These are phyloP conservation scores for Euphorbia lathyris DNA, from an alignment of 345 rosid species.

Conservation along the genomic window DNA sequence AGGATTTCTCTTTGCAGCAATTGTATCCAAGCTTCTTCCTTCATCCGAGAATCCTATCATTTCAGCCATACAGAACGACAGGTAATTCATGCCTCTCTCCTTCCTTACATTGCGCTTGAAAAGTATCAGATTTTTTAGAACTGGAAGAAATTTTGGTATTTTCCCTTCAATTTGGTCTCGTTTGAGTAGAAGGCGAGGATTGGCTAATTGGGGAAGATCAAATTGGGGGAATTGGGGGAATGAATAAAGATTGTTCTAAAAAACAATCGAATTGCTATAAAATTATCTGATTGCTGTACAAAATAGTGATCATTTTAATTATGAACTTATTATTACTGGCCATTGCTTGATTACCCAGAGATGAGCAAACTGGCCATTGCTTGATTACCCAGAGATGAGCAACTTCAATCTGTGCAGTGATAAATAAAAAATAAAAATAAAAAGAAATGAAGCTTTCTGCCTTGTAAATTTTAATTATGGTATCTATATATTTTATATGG, in stretches of 20 bases:
- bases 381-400: too few species aligned
- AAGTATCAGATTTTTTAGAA: not conserved
- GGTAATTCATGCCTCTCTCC: conserved; percentile 22
- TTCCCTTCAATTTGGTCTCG: not conserved
- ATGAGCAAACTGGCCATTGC: too few species aligned
- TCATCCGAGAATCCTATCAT: conserved; percentile 34
- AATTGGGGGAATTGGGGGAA: not conserved
- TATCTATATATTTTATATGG: too few species aligned
- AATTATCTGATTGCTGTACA: too few species aligned
- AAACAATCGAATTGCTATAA: too few species aligned
- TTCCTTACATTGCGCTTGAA: not conserved
- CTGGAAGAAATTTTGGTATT: not conserved
- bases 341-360: not conserved
- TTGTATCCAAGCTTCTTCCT: conserved; percentile 51
- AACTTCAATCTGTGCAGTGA: too few species aligned
- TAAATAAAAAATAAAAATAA: too few species aligned
- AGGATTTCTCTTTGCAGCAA: conserved; percentile 42
- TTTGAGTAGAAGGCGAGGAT: not conserved
- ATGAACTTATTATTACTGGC: not conserved
- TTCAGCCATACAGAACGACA: conserved; percentile 51
- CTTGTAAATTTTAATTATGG: too few species aligned
- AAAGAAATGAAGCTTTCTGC: too few species aligned
- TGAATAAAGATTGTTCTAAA: too few species aligned
- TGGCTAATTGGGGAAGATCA: not conserved
- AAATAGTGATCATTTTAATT: too few species aligned